These are phyloP conservation scores for Acacia melanoxylon DNA, from an alignment of 306 rosid genomes.

Conservation along the genomic window DNA sequence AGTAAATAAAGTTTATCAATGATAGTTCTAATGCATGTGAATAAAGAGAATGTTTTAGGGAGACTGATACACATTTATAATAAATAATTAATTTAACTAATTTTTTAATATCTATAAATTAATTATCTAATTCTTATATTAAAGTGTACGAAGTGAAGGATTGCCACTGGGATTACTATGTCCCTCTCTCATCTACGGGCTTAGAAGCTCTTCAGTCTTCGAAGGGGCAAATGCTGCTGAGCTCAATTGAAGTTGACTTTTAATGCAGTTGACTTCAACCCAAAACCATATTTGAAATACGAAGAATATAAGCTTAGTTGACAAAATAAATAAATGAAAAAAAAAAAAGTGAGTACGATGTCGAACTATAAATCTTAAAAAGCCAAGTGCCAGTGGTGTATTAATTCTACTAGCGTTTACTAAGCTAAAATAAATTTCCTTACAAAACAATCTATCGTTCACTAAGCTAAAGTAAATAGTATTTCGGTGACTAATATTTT, in stretches of 20 bases:
- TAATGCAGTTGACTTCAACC: neutral
- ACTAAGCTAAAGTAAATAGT: too few relatives aligned
- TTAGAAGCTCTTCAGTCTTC: neutral
- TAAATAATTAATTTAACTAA: too few relatives aligned
- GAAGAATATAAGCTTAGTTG: neutral
- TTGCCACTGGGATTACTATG: neutral
- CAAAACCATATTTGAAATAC: neutral
- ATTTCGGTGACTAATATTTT: too few relatives aligned
- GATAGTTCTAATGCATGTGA: too few relatives aligned
- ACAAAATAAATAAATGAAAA: neutral
- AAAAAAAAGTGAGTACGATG: neutral
- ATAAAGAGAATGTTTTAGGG: too few relatives aligned
- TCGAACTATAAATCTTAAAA: neutral
- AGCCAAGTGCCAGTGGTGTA: neutral
- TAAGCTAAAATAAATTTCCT: too few relatives aligned
- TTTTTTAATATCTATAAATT: too few relatives aligned
- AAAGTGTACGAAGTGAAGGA: neutral
- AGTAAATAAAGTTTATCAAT: too few relatives aligned
- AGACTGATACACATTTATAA: too few relatives aligned
- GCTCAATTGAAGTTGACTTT: neutral
- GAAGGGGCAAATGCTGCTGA: neutral
- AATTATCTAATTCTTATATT: too few relatives aligned
- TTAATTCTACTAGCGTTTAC: neutral
- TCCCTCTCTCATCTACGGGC: neutral
- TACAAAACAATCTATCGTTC: too few relatives aligned